These are phyloP conservation scores for Trichosporon ovoides DNA, from an alignment of 1,284 basidiomycete genomes.

Conservation along the genomic window DNA sequence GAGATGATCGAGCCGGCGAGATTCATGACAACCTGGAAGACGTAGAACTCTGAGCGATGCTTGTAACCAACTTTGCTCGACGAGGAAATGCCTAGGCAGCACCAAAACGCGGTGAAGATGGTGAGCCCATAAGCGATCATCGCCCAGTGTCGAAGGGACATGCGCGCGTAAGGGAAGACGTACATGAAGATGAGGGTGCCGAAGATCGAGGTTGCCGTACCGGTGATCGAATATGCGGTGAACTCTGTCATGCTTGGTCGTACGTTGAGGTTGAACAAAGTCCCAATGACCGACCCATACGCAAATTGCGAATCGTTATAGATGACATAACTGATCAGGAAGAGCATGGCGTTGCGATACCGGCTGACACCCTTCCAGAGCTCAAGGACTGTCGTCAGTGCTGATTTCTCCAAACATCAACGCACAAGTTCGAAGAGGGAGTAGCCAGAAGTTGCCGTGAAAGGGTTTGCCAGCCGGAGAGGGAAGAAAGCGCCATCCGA, in stretches of 20 bases:
- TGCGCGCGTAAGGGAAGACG: constrained; percentile 1
- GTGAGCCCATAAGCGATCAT: constrained; percentile 2
- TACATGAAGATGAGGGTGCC: constrained; percentile 5
- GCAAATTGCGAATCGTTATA: constrained; percentile 13
- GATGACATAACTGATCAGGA: constrained; percentile 10
- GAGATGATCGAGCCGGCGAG: constrained; percentile 7
- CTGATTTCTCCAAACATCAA: too few relatives aligned
- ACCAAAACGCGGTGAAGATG: constrained; percentile 8
- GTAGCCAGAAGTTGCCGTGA: neutral
- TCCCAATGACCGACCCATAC: constrained; percentile 5
- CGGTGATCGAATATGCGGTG: constrained; percentile 9
- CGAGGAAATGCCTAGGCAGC: constrained; percentile 6
- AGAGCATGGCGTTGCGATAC: constrained; percentile 13
- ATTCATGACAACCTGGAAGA: constrained; percentile 7
- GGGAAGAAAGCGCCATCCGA: constrained; percentile 9
- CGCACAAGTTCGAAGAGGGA: constrained; percentile 6
- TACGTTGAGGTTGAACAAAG: constrained; percentile 6
- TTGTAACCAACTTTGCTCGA: constrained; percentile 6
- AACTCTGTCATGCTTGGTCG: constrained; percentile 6
- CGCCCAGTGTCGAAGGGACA: constrained; percentile 11
- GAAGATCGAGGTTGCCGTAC: constrained; percentile 5
- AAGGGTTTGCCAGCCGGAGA: neutral
- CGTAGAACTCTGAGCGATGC: constrained; percentile 12
- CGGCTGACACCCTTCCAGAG: constrained; percentile 8
- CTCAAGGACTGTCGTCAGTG: neutral